Evolutionary conservation across 108 stramenopile species (phyloP).

Genomic region (Nitzschia sp.): DNA sequence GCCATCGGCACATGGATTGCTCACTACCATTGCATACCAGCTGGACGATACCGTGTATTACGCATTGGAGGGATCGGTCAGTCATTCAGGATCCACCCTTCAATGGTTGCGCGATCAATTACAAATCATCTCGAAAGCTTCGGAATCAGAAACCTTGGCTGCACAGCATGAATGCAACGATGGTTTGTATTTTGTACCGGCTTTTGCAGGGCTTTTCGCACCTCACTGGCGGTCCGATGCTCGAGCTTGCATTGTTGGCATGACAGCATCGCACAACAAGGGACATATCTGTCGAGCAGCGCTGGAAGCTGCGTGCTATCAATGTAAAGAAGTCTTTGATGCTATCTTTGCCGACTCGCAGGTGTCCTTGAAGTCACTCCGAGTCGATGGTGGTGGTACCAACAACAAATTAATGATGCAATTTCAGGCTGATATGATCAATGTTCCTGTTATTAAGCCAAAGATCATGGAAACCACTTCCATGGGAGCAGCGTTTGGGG

Average conservation of each 20-base stretch:
- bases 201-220: constrained; percentile 95
- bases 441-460: constrained; percentile 82
- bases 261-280: constrained; percentile 89
- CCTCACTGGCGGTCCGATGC: constrained; percentile 96
- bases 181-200: constrained; percentile 96
- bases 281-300: constrained; percentile 93
- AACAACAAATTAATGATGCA: constrained; percentile 93
- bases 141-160: constrained; percentile 90
- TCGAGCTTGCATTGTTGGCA: constrained; percentile 92
- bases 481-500: constrained; percentile 94
- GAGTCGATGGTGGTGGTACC: constrained; percentile 95
- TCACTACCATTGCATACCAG: constrained; percentile 97
- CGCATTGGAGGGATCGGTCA: constrained; percentile 95
- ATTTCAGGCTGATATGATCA: constrained; percentile 94
- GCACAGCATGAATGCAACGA: constrained; percentile 64
- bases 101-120: constrained; percentile 98
- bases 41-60: constrained; percentile 75
- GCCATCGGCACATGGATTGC: constrained; percentile 80
- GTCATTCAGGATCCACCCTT: constrained; percentile 91
- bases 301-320: constrained; percentile 94
- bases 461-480: constrained; percentile 93
- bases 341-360: constrained; percentile 85
- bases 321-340: constrained; percentile 88
- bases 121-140: constrained; percentile 71
- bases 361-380: constrained; percentile 69